Evolutionary conservation across 2,329 filamentous ascomycete genomes (phyloP), one percentile per base, ranked within the genome.

Genomic region (Thelonectria blattea): DNA sequence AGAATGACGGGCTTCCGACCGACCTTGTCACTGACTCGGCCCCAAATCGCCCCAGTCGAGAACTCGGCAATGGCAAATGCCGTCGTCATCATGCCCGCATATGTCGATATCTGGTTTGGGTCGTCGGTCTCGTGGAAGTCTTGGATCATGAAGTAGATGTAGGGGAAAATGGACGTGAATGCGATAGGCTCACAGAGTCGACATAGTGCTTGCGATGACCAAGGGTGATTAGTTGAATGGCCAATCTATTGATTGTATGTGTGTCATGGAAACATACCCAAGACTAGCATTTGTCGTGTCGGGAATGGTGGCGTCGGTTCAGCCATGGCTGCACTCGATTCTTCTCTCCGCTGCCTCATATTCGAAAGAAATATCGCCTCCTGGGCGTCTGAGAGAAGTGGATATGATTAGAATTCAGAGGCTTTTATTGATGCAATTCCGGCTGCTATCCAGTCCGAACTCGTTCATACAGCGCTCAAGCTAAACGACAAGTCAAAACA

Each of bases 101-200:
- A 98, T 58, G 97, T 87, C 14, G 93, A 92, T 68, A 97, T 96
- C 73, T 91, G 87, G 69, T 85, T 88, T 63, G 90, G 82, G 73
- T 93, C 88, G 47, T 91, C 83, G 64, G 93, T 91, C 74, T 97
- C 89, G 72, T 91, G 83, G 78, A 98, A 98, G 63, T 93, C 92
- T 71, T 93, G 84, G 68, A 98, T 90, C 95, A 99, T 98, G 81
- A 91, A 94, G 81, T 97, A 98, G 70, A 96, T 93, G 77, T 98
- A 99, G 1, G 95, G 95, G 75, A 99, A 98, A 70, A 98, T 97
- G 53, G 93, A 97, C 92, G 97, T 98, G 83, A 99, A 98, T 5
- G 95, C 95, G 76, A 99, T 98, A 52, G 95, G 95, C 76, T 99
- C 95, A 82, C 93, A 97, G 80, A 99, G 94, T 73, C 95, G 90